Percentiles rank a stretch among this genome's conserved stretches.
Evolutionary conservation across 345 rosid genomes (phyloP).

Genomic region (Clarkia xantiana): DNA sequence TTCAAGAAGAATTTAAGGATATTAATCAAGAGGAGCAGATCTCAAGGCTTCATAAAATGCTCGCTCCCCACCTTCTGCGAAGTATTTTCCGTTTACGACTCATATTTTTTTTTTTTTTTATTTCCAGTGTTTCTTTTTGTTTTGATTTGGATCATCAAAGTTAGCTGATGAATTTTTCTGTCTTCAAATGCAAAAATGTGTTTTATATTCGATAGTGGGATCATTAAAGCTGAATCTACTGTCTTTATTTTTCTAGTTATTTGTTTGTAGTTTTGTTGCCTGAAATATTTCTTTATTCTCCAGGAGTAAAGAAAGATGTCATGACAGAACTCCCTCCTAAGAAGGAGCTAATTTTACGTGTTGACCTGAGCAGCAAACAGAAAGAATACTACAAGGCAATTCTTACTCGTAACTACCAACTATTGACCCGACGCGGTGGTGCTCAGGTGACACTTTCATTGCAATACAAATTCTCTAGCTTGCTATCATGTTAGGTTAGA

Average conservation of each 20-base stretch:
- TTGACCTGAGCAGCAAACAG: slow-evolving; percentile 80
- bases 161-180: background rate
- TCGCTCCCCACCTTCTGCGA: slow-evolving; percentile 97
- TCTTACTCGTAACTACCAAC: slow-evolving; percentile 80
- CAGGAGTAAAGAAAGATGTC: slow-evolving; percentile 98
- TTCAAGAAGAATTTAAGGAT: slow-evolving; percentile 94
- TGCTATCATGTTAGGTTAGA: too few relatives aligned
- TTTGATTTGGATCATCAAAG: background rate
- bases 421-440: slow-evolving; percentile 82
- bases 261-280: background rate
- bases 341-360: slow-evolving; percentile 94
- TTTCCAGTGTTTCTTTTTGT: slow-evolving; percentile 1
- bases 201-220: too few relatives aligned
- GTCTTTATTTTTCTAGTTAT: too few relatives aligned
- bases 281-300: slow-evolving; percentile 16
- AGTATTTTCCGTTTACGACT: slow-evolving; percentile 63
- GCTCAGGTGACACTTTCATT: slow-evolving; percentile 43
- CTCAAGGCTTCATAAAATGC: slow-evolving; percentile 90
- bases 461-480: slow-evolving; percentile 16
- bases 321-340: slow-evolving; percentile 98
- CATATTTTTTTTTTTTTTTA: slow-evolving; percentile 1
- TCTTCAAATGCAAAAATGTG: too few relatives aligned
- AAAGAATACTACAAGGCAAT: slow-evolving; percentile 96
- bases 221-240: too few relatives aligned
- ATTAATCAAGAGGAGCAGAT: slow-evolving; percentile 98